A percentile compares a stretch with the other conserved stretches of the same genome.
Evolutionary conservation across 2,329 filamentous ascomycete species (phyloP).

Genomic region (Aspergillus aculeatinus): DNA sequence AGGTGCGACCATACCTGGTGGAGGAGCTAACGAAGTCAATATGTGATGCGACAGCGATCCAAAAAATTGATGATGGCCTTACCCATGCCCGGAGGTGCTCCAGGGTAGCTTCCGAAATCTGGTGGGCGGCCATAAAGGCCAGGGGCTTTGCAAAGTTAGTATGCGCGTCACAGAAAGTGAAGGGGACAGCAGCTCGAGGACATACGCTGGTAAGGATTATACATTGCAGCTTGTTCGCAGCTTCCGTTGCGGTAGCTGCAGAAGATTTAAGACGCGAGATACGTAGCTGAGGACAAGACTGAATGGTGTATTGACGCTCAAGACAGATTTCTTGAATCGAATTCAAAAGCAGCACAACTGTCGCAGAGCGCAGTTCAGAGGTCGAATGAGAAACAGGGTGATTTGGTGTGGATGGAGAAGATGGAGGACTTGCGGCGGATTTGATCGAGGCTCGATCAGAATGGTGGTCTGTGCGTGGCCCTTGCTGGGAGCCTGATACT

Average conservation of each 20-base stretch:
- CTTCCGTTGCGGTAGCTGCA: constrained; percentile 7
- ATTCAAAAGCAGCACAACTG: not conserved
- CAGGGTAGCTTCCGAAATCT: constrained; percentile 70
- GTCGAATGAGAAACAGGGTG: not conserved
- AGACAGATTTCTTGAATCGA: not conserved
- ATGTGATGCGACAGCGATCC: constrained; percentile 1
- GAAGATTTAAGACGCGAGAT: not conserved
- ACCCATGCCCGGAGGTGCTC: constrained; percentile 81
- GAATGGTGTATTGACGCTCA: not conserved
- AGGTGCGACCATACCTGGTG: constrained; percentile 76
- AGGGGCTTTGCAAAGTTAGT: constrained; percentile 29
- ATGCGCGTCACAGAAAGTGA: constrained; percentile 7
- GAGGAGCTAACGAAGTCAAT: constrained; percentile 57
- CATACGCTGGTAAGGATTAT: constrained; percentile 47
- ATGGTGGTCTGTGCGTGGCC: not conserved
- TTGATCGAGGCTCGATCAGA: not conserved
- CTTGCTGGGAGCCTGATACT: not conserved
- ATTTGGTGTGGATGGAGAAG: not conserved
- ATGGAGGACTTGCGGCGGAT: not conserved
- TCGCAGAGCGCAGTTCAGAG: not conserved
- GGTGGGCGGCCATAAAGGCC: constrained; percentile 71
- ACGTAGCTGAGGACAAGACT: not conserved
- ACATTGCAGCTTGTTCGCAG: constrained; percentile 35
- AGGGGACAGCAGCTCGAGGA: not conserved
- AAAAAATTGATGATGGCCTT: constrained; percentile 34